A percentile compares a stretch with the other conserved stretches of the same genome.
These are phyloP conservation scores for Plasmodium vivax DNA, from an alignment of 169 alveolate species.

Conservation along the genomic window DNA sequence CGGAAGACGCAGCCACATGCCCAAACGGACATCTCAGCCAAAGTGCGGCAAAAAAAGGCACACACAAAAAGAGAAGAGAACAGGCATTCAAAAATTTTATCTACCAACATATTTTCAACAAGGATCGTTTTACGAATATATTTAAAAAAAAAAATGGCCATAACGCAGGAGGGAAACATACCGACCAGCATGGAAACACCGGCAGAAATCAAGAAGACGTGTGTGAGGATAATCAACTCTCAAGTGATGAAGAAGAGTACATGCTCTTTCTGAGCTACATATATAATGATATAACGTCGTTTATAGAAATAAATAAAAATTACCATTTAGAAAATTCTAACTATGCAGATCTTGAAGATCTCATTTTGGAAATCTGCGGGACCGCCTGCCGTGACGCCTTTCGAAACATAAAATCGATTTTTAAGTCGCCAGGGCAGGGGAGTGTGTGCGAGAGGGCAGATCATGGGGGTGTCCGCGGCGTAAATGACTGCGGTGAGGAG, in stretches of 20 bases:
- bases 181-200: neutral
- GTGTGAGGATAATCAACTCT: neutral
- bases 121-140: conserved; percentile 5
- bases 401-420: conserved; percentile 30
- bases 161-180: neutral
- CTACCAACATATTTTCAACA: conserved; percentile 52
- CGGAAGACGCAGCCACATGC: neutral
- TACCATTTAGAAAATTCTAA: conserved; percentile 20
- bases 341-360: conserved; percentile 32
- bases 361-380: conserved; percentile 33
- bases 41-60: neutral
- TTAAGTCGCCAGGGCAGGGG: neutral
- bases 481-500: neutral
- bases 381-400: conserved; percentile 20
- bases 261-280: conserved; percentile 53
- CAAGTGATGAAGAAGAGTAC: conserved; percentile 53
- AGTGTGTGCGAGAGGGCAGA: neutral
- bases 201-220: neutral
- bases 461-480: neutral
- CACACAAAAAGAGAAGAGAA: conserved; percentile 7
- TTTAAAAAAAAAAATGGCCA: conserved; percentile 20
- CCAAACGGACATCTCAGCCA: neutral
- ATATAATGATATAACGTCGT: conserved; percentile 43
- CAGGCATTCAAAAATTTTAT: conserved; percentile 19
- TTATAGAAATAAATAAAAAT: conserved; percentile 52